Percentiles rank a stretch among this genome's conserved stretches.
phyloP scores from a whole-genome alignment of 1,284 basidiomycete species.

The Cronartium quercuum region DNA sequence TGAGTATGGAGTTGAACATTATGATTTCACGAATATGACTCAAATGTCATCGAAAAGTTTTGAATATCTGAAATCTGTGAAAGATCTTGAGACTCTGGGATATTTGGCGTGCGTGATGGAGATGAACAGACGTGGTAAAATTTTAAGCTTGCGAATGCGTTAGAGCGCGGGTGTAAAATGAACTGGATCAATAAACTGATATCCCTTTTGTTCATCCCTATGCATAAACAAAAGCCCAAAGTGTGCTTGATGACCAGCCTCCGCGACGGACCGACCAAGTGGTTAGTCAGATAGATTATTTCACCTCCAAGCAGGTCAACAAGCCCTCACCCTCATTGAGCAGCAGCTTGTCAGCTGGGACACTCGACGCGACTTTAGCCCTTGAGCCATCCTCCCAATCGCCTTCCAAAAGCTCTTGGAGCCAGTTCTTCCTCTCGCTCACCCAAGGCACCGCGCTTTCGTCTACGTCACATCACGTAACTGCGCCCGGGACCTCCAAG shows the following conservation, averaged over 20 bases:
- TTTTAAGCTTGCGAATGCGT: neutral
- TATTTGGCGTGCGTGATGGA: conserved; percentile 35
- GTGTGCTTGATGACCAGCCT: neutral
- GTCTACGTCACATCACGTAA: neutral
- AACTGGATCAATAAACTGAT: neutral
- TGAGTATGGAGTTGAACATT: neutral
- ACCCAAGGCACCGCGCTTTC: conserved; percentile 19
- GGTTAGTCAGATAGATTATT: conserved; percentile 13
- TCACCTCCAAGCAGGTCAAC: conserved; percentile 15
- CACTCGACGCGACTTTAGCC: conserved; percentile 1
- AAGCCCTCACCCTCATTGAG: neutral
- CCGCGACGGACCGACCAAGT: neutral
- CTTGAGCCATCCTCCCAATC: conserved; percentile 20
- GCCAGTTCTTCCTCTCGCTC: conserved; percentile 26
- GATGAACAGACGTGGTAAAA: conserved; percentile 26
- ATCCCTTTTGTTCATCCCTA: neutral
- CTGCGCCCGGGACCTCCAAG: neutral
- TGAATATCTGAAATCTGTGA: conserved; percentile 16
- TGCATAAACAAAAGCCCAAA: neutral
- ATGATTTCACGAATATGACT: too few species aligned
- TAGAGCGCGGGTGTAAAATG: neutral
- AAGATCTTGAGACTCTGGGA: conserved; percentile 34
- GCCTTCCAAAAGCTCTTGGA: conserved; percentile 33
- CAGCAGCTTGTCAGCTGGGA: neutral
- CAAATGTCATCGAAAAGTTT: neutral